Evolutionary conservation across 331 rosid genomes (phyloP).

Genomic region (Spiraea crenata): DNA sequence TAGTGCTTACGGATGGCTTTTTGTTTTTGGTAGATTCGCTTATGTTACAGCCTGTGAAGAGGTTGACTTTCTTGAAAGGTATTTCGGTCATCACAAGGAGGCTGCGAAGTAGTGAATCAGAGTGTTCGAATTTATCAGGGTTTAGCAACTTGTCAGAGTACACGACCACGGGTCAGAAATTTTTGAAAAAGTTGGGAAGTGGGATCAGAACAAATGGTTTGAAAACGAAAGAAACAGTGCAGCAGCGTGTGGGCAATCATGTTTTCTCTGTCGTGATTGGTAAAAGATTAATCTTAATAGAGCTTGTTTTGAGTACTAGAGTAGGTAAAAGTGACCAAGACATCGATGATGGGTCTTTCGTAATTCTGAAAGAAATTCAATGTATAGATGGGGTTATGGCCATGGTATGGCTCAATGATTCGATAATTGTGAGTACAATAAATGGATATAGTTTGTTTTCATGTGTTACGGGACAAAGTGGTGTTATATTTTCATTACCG

Average conservation of each 20-base stretch:
- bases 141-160: constrained; percentile 28
- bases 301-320: constrained; percentile 55
- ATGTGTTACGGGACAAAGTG: constrained; percentile 64
- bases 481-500: constrained; percentile 74
- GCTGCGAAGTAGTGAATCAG: constrained; percentile 50
- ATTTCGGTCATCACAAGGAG: constrained; percentile 55
- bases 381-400: constrained; percentile 69
- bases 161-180: constrained; percentile 50
- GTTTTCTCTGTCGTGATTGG: constrained; percentile 62
- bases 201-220: constrained; percentile 65
- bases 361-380: constrained; percentile 74
- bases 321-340: constrained; percentile 51
- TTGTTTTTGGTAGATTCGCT: constrained; percentile 61
- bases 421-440: constrained; percentile 62
- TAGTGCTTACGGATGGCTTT: constrained; percentile 68
- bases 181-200: constrained; percentile 67
- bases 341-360: constrained; percentile 44
- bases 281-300: constrained; percentile 61
- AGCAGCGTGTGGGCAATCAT: constrained; percentile 41
- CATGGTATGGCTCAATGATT: constrained; percentile 88
- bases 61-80: constrained; percentile 59
- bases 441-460: constrained; percentile 79
- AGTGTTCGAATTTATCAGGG: constrained; percentile 40
- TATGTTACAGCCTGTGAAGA: constrained; percentile 46
- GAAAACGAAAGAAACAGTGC: constrained; percentile 55